Evolutionary conservation across 139 green algal genomes (phyloP).

Genomic region (Choricystis sp.): DNA sequence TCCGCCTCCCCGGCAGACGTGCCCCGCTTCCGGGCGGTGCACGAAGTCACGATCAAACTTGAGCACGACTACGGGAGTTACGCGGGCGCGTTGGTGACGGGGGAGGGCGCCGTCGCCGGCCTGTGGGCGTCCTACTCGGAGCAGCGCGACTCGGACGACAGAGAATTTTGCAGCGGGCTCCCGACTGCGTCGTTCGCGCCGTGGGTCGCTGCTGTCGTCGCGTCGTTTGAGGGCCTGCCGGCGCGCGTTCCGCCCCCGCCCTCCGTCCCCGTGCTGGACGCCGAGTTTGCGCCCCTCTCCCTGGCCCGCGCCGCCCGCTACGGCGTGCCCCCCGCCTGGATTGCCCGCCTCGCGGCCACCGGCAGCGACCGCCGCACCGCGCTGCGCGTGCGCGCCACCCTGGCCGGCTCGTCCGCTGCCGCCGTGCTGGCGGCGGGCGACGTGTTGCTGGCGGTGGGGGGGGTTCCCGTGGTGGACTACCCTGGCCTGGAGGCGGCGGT

Average conservation of each 20-base stretch:
- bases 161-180: conserved; percentile 41
- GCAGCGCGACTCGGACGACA: conserved; percentile 54
- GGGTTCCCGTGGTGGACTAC: conserved; percentile 47
- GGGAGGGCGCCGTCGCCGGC: conserved; percentile 37
- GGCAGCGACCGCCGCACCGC: conserved; percentile 63
- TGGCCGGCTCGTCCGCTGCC: conserved; percentile 26
- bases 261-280: conserved; percentile 39
- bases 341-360: conserved; percentile 34
- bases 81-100: conserved; percentile 60
- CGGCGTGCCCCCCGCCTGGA: conserved; percentile 48
- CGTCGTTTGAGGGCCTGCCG: conserved; percentile 6
- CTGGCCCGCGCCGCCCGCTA: conserved; percentile 66
- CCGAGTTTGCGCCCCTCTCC: conserved; percentile 59
- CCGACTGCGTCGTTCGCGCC: conserved; percentile 34
- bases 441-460: conserved; percentile 57
- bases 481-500: conserved; percentile 35
- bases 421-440: conserved; percentile 51
- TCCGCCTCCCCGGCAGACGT: conserved; percentile 45
- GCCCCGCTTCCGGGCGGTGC: conserved; percentile 53
- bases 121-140: conserved; percentile 69
- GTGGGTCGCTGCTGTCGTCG: conserved; percentile 34
- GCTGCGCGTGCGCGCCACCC: conserved; percentile 41
- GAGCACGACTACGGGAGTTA: conserved; percentile 83
- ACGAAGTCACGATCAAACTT: conserved; percentile 80
- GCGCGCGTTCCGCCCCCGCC: neutral